Evolutionary conservation across 257 asterid genomes (phyloP), one percentile per base, ranked within the genome.

Genomic region (Cordia subcordata): DNA sequence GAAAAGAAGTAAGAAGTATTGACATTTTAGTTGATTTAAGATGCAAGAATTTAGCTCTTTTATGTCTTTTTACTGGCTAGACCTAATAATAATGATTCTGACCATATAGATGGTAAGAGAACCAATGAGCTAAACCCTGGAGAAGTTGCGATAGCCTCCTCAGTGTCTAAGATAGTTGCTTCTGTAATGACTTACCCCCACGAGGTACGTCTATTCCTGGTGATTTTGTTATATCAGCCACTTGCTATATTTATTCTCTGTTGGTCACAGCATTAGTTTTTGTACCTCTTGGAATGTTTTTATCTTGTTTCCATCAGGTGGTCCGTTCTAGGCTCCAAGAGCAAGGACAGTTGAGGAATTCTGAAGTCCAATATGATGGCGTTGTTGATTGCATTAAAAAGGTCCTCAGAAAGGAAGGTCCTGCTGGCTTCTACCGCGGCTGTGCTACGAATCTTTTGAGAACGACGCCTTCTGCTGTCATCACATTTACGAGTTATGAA

Each of bases 251-350:
- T 3, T n/a, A n/a, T n/a, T 42, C 10, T 42, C 15, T 42, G 1
- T 14, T 10, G 15, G 12, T 3, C 15, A 42, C 47, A 11, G 14
- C 15, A 10, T 42, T 8, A 42, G 10, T 3, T 42, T 11, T 42
- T 42, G 47, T 8, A 42, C 47, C 47, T 14, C 3, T 42, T 42
- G 47, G 47, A 42, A 10, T 42, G 8, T 49, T 11, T 32, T 33
- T 53, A 63, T 59, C 13, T 13, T 55, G 19, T 40, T 10, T 37
- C 16, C 58, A 49, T 60, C 76, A 93, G 99, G 97, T 93, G 8
- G 83, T 93, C 10, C 97, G 97, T 57, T 89, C 99, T 12, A 81
- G 93, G 81, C 69, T 93, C 69, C 99, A 93, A 85, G 97, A 93
- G 65, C 99, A 93, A 80, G 97, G 99, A 5, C 90, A 80, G 52